Conservation (phyloP, 805 yeast species). For the Nakazawaea molendinolei region DNA sequence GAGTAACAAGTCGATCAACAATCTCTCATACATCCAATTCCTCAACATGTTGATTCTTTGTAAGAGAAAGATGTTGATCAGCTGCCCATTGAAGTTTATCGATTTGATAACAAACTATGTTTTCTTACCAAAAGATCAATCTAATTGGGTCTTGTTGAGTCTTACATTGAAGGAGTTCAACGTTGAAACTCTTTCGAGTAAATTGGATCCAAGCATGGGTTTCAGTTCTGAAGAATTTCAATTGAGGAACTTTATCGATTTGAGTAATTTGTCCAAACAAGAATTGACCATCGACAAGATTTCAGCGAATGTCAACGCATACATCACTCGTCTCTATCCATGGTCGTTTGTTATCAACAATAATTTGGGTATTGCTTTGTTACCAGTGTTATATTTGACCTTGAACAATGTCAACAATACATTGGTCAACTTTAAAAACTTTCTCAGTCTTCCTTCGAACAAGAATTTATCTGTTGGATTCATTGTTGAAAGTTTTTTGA, state of each 20-base stretch:
- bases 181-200: slow-evolving; percentile 14
- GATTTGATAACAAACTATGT: slow-evolving; percentile 44
- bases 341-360: slow-evolving; percentile 33
- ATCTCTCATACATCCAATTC: slow-evolving; percentile 18
- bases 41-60: slow-evolving; percentile 32
- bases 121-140: slow-evolving; percentile 30
- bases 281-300: slow-evolving; percentile 16
- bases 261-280: slow-evolving; percentile 6
- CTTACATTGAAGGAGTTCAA: slow-evolving; percentile 44
- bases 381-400: slow-evolving; percentile 38
- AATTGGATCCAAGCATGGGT: slow-evolving; percentile 4
- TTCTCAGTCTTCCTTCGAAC: slow-evolving; percentile 26
- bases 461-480: slow-evolving; percentile 28
- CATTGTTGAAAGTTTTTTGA: slow-evolving; percentile 40
- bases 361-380: slow-evolving; percentile 43
- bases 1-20: slow-evolving; percentile 17
- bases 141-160: slow-evolving; percentile 38
- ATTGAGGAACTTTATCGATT: slow-evolving; percentile 12
- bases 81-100: slow-evolving; percentile 40
- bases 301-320: slow-evolving; percentile 17
- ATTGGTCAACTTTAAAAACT: slow-evolving; percentile 22
- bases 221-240: background rate
- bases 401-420: slow-evolving; percentile 21
- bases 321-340: slow-evolving; percentile 19
- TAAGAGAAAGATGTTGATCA: slow-evolving; percentile 42